phyloP scores from a whole-genome alignment of 805 yeast species.

The Ogataea zsoltii region DNA sequence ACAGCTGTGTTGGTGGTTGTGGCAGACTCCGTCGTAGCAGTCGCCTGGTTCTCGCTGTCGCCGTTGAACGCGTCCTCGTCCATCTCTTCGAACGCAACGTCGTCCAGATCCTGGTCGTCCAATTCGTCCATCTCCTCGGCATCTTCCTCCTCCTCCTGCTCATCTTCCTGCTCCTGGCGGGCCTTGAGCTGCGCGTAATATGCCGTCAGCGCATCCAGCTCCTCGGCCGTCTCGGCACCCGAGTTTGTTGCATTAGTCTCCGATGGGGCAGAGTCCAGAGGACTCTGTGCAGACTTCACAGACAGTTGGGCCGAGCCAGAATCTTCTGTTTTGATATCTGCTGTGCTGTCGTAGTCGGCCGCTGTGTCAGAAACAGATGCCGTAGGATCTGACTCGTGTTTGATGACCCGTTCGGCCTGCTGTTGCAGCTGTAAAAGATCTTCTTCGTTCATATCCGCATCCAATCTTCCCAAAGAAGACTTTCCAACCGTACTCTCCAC shows the following conservation, averaged over 20 bases:
- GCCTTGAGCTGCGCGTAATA: slow-evolving; percentile 78
- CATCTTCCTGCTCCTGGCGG: slow-evolving; percentile 61
- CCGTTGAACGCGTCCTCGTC: slow-evolving; percentile 17
- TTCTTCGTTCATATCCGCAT: slow-evolving; percentile 44
- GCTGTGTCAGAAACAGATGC: slow-evolving; percentile 13
- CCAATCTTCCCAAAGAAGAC: slow-evolving; percentile 54
- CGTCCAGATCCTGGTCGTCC: slow-evolving; percentile 27
- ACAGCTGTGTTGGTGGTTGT: slow-evolving; percentile 27
- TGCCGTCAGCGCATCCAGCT: slow-evolving; percentile 70
- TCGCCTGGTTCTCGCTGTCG: slow-evolving; percentile 1
- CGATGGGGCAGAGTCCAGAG: slow-evolving; percentile 10
- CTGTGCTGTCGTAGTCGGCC: slow-evolving; percentile 14
- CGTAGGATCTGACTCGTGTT: slow-evolving; percentile 14
- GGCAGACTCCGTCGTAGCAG: background rate
- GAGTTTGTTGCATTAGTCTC: background rate
- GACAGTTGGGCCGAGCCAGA: slow-evolving; percentile 5
- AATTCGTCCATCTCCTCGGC: slow-evolving; percentile 43
- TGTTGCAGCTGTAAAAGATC: slow-evolving; percentile 11
- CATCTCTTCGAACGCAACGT: slow-evolving; percentile 16
- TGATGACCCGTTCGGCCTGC: slow-evolving; percentile 4
- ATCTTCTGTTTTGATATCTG: slow-evolving; percentile 21
- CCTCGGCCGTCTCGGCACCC: slow-evolving; percentile 56
- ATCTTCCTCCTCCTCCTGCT: slow-evolving; percentile 41
- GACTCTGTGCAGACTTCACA: slow-evolving; percentile 5
- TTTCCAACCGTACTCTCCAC: slow-evolving; percentile 86